Evolutionary conservation across 257 asterid species (phyloP), one percentile per base, ranked within the genome.

Genomic region (Paulownia fortunei): DNA sequence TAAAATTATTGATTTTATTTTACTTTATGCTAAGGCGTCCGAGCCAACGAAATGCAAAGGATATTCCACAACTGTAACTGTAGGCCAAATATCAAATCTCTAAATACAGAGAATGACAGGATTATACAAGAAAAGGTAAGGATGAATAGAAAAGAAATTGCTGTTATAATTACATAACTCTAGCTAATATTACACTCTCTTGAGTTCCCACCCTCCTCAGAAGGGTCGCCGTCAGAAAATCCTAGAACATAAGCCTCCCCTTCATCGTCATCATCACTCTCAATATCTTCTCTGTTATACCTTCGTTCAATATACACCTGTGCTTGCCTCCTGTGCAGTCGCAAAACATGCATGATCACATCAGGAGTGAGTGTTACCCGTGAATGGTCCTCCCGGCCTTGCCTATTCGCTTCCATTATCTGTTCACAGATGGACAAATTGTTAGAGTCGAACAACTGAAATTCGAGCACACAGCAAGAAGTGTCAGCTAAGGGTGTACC

Each of bases 261-360:
- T 18, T 75, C 78, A 3, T 39, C 81, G 10, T 78, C 81, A 5
- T 56, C 86, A 24, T 79, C 83, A 21, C 81, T 82, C 51, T 78
- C 83, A 0, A 61, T 10, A 61, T 60, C 86, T 23, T 74, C 86
- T 70, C 90, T 66, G 56, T 81, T 76, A 24, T 76, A 67, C 72
- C 86, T 81, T 74, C 92, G 82, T 70, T 89, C 94, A 0, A 81
- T 74, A 27, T 83, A 89, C 63, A 90, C 88, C 24, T 81, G 83
- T 7, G 91, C 92, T 86, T 89, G 96, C 87, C 97, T 89, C 82
- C 96, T 77, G 79, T 88, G 96, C 69, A 91, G 83, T 16, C 89
- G 91, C 80, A 93, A 73, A 75, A 93, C 90, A 36, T 86, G 97
- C 98, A 89, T 88, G 81, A 93, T 85, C 76, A 88, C 88, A 46